Evolutionary conservation across 768 basidiomycete genomes (phyloP).

Genomic region (Multifurca ochricompacta): DNA sequence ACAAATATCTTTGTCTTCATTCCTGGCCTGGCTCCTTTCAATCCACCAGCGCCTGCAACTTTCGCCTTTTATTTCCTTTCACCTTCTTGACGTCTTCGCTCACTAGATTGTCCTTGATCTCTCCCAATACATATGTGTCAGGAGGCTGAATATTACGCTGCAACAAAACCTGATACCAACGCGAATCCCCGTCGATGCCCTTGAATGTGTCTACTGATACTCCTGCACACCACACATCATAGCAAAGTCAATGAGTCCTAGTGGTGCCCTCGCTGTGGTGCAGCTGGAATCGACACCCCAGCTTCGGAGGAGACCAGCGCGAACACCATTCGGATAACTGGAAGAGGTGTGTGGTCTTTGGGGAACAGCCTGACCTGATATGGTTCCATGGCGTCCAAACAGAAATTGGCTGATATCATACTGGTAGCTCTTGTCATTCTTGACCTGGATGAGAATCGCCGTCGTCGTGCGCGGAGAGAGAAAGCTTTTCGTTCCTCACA

Average conservation of each 20-base stretch:
- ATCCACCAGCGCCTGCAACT: too few species aligned
- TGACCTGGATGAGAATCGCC: background rate
- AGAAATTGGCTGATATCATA: background rate
- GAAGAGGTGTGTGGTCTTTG: background rate
- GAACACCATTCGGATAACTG: background rate
- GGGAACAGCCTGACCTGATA: background rate
- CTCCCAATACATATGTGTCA: too few species aligned
- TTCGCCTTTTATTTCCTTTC: too few species aligned
- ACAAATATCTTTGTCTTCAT: too few species aligned
- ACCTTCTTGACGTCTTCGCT: too few species aligned
- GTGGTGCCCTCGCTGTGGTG: background rate
- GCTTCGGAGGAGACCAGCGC: background rate
- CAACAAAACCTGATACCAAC: too few species aligned
- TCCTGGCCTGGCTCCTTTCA: too few species aligned
- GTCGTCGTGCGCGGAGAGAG: background rate
- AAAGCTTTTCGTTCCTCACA: background rate
- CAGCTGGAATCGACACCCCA: background rate
- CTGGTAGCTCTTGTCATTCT: background rate
- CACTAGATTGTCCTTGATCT: too few species aligned
- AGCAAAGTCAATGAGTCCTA: background rate
- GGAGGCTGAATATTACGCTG: too few species aligned
- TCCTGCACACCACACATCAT: background rate
- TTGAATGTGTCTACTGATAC: too few species aligned
- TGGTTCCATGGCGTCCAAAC: background rate
- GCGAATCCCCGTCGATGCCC: too few species aligned